Evolutionary conservation across 441 rosid genomes (phyloP), one percentile per base, ranked within the genome.

Genomic region (Capsella rubella): DNA sequence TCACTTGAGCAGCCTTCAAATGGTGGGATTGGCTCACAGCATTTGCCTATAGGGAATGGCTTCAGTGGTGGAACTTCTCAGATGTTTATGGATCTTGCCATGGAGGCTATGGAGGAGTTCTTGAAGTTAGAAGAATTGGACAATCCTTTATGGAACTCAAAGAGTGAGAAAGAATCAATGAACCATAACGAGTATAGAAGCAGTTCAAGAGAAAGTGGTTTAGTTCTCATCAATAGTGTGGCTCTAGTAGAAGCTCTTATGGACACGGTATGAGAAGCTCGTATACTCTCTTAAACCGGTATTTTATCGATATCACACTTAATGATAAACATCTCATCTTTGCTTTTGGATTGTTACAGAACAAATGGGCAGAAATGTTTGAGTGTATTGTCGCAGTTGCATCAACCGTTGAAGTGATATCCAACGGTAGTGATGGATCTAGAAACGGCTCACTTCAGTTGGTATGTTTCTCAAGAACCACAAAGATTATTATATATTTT

Each of bases 231-330:
- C 77, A 71, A 77, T 55, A 79, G 89, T 75, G 67, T 69, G 73
- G 82, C 80, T 65, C 82, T 84, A 8, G 82, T 89, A 0, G 90
- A 89, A 27, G 80, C 80, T 5, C 59, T 87, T 47, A 86, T 89
- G 91, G 86, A 89, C 62, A 67, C 67, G 84, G 94, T 89, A 84
- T 37, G 81, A 61, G n/a, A 46, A 37, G 11, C 55, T 43, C 42
- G 45, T 50, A 28, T 31, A 29, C 31, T 71, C 39, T 57, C 29
- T 29, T 18, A 1, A n/a, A 14, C 14, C 10, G 5, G 1, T 4
- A 1, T 29, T 40, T 27, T 12, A 59, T 61, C 27, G 0, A 27
- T 34, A 15, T 16, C 42, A 21, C 31, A 42, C 12, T 47, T 18
- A 42, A 42, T 59, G 46, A 29, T 49, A 18, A 60, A 66, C 58